phyloP scores from a whole-genome alignment of 2,329 filamentous ascomycete genomes.

The Albifimbria verrucaria region DNA sequence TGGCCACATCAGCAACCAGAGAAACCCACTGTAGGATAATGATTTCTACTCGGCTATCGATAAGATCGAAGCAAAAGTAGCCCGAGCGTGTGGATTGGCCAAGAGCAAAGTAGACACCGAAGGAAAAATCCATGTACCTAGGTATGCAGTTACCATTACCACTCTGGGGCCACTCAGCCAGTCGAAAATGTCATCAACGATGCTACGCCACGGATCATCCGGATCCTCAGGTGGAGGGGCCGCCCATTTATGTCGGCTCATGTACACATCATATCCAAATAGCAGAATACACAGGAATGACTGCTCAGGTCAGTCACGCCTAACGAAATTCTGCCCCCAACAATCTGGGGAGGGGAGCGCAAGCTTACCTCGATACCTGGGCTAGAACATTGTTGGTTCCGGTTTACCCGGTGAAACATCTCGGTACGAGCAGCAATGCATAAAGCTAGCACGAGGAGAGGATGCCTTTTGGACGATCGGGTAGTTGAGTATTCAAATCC shows the following conservation, averaged over 20 bases:
- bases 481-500: conserved; percentile 31
- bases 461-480: conserved; percentile 44
- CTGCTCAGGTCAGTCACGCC: conserved; percentile 27
- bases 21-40: conserved; percentile 41
- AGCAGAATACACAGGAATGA: conserved; percentile 45
- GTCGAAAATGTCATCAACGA: conserved; percentile 43
- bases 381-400: conserved; percentile 47
- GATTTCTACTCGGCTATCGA: conserved; percentile 35
- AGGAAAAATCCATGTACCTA: conserved; percentile 32
- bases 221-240: conserved; percentile 27
- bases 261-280: conserved; percentile 42
- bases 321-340: too few relatives aligned
- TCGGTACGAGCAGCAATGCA: conserved; percentile 46
- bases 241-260: conserved; percentile 26
- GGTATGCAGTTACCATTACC: conserved; percentile 29
- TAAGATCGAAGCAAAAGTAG: conserved; percentile 45
- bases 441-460: conserved; percentile 39
- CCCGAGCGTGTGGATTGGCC: conserved; percentile 41
- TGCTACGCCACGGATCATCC: conserved; percentile 46
- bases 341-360: neutral
- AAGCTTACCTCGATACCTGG: conserved; percentile 45
- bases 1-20: conserved; percentile 42
- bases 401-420: conserved; percentile 41
- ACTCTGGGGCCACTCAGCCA: conserved; percentile 44
- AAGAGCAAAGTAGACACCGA: conserved; percentile 38